Evolutionary conservation across 169 alveolate species (phyloP).

Genomic region (Cryptosporidium tyzzeri): DNA sequence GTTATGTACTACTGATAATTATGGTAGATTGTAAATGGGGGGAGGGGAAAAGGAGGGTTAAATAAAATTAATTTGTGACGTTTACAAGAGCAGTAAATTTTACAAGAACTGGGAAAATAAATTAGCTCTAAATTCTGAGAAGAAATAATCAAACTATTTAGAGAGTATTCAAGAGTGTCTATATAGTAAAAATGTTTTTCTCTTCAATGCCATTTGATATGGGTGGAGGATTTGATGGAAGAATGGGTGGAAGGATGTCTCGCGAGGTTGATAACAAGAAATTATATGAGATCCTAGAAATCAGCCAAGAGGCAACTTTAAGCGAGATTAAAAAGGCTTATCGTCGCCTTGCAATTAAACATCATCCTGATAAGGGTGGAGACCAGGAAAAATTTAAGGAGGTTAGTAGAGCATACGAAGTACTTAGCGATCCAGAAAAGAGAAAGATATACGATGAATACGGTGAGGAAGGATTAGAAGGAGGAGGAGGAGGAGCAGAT

Average conservation of each 20-base stretch:
- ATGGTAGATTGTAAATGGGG: background rate
- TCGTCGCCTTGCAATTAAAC: constrained; percentile 93
- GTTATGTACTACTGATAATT: background rate
- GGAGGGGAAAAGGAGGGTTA: constrained; percentile 31
- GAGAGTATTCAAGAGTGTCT: constrained; percentile 12
- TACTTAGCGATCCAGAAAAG: constrained; percentile 96
- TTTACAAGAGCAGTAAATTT: constrained; percentile 2
- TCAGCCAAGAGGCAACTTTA: constrained; percentile 87
- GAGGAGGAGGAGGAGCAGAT: constrained; percentile 89
- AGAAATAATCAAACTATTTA: background rate
- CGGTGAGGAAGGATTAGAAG: constrained; percentile 98
- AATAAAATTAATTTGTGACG: constrained; percentile 1
- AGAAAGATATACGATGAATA: constrained; percentile 95
- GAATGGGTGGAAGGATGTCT: constrained; percentile 76
- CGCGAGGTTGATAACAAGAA: constrained; percentile 86
- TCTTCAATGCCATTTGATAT: constrained; percentile 75
- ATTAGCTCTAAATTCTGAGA: background rate
- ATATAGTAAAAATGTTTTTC: constrained; percentile 50
- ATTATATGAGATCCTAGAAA: constrained; percentile 87
- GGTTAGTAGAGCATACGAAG: constrained; percentile 96
- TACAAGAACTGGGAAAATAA: background rate
- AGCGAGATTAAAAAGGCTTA: constrained; percentile 95
- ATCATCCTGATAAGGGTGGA: constrained; percentile 99
- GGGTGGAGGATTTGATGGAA: constrained; percentile 77
- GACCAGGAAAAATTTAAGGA: constrained; percentile 97